Evolutionary conservation across 2,329 filamentous ascomycete genomes (phyloP), one percentile per base, ranked within the genome.

Genomic region (Elsinoe australis): DNA sequence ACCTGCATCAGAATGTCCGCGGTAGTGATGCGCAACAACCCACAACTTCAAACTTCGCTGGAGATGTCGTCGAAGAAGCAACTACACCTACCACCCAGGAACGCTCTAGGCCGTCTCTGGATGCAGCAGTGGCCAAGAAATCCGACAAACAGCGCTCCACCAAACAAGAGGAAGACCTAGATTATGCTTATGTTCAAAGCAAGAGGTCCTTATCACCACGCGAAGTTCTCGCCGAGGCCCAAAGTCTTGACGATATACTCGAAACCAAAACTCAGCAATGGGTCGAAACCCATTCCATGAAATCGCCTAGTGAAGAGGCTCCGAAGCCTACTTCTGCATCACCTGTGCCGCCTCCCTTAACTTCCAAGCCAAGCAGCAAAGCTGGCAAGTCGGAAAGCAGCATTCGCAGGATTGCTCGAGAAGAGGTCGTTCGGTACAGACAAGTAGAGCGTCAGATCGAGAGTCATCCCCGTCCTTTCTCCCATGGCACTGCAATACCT

Each of bases 351-450:
- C 44, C 15, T 14, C 8, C 44, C 5, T 10, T 6, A 2, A 8
- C 45, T 29, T 3, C 18, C 7, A 21, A 36, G n/a, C 8, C 33
- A 10, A 17, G 15, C 21, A 35, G 29, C 19, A 28, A 35, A 9
- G n/a, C 18, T 3, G 12, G 18, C n/a, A 49, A 34, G 14, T 49
- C 47, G 3, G 32, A 44, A 48, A 31, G 41, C 31, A 48, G 51
- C 49, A 47, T 51, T 54, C 55, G 61, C 2, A 54, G 50, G 33
- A 58, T 64, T 31, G 61, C 61, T 24, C 54, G 61, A 21, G 60
- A 65, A 24, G 62, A 65, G 38, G 54, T 65, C 31, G 55, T 56
- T 18, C 56, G 56, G 8, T 65, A 62, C 47, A 56, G 61, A 14
- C 55, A 59, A 45, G 58, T 57, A 5, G 62, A 64, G 52, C 56